phyloP scores from a whole-genome alignment of 208 protist genomes.

The Trypanosoma cruzi region DNA sequence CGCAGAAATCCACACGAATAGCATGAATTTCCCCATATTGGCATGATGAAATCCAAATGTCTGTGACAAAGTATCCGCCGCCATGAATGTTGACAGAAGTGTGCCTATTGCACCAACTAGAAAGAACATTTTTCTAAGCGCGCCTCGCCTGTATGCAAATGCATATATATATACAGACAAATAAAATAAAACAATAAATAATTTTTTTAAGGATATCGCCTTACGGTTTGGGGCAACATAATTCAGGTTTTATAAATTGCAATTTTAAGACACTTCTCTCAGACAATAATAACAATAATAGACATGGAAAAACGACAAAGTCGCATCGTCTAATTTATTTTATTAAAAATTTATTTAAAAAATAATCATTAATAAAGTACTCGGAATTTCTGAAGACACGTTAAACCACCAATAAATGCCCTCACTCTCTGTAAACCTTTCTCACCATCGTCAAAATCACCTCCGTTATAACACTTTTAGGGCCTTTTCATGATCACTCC shows the following conservation, averaged over 20 bases:
- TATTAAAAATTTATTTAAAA: background rate
- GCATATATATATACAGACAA: background rate
- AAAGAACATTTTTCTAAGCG: constrained; percentile 25
- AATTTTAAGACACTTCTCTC: background rate
- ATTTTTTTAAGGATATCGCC: background rate
- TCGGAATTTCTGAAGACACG: background rate
- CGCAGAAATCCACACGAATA: constrained; percentile 22
- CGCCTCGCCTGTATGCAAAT: constrained; percentile 11
- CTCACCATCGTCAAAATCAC: constrained; percentile 4
- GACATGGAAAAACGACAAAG: background rate
- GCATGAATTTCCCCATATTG: constrained; percentile 10
- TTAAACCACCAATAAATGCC: background rate
- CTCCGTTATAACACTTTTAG: constrained; percentile 29
- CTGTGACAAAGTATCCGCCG: constrained; percentile 55
- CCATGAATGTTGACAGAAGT: constrained; percentile 74
- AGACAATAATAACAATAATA: constrained; percentile 3
- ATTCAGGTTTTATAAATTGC: background rate
- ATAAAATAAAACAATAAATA: constrained; percentile 1
- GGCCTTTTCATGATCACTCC: constrained; percentile 49
- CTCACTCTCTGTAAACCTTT: constrained; percentile 1
- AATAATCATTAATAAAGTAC: background rate
- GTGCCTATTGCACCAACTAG: constrained; percentile 36
- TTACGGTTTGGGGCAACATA: background rate
- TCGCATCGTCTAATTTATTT: background rate
- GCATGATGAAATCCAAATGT: constrained; percentile 26